A percentile compares a stretch with the other conserved stretches of the same genome.
These are phyloP conservation scores for Xylaria digitata DNA, from an alignment of 2,329 filamentous ascomycete genomes.

Conservation along the genomic window DNA sequence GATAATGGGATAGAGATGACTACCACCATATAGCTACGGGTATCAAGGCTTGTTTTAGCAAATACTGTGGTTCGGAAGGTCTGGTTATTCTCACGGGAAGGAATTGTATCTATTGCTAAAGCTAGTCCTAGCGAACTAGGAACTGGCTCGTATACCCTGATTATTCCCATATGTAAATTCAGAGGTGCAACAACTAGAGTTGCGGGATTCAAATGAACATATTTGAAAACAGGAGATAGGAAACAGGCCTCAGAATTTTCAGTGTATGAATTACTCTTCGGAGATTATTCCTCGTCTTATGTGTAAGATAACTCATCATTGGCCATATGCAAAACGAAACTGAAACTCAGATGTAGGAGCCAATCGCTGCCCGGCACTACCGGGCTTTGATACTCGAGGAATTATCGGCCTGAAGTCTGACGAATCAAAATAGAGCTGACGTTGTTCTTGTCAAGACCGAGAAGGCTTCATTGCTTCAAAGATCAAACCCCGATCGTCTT, in stretches of 20 bases:
- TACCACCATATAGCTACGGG: constrained; percentile 2
- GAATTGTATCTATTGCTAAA: constrained; percentile 20
- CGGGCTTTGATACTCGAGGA: background rate
- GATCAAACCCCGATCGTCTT: background rate
- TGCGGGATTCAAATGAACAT: background rate
- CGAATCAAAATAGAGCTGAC: background rate
- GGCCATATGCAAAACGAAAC: constrained; percentile 36
- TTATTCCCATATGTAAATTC: background rate
- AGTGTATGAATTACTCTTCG: constrained; percentile 50
- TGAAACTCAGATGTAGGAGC: background rate
- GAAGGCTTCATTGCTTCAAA: background rate
- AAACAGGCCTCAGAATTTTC: constrained; percentile 51
- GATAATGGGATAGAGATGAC: constrained; percentile 1
- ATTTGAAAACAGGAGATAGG: background rate
- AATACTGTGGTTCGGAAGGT: constrained; percentile 3
- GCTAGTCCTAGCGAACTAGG: constrained; percentile 1
- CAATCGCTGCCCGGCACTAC: constrained; percentile 19
- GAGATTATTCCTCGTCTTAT: constrained; percentile 49
- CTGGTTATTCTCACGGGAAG: background rate
- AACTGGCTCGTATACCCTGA: constrained; percentile 2
- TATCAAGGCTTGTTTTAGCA: background rate
- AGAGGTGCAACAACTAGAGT: background rate
- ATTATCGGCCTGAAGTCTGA: background rate
- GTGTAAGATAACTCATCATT: constrained; percentile 49
- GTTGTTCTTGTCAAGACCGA: background rate